These are phyloP conservation scores for Zygnema cylindricum DNA, from an alignment of 139 green algal species.

Conservation along the genomic window DNA sequence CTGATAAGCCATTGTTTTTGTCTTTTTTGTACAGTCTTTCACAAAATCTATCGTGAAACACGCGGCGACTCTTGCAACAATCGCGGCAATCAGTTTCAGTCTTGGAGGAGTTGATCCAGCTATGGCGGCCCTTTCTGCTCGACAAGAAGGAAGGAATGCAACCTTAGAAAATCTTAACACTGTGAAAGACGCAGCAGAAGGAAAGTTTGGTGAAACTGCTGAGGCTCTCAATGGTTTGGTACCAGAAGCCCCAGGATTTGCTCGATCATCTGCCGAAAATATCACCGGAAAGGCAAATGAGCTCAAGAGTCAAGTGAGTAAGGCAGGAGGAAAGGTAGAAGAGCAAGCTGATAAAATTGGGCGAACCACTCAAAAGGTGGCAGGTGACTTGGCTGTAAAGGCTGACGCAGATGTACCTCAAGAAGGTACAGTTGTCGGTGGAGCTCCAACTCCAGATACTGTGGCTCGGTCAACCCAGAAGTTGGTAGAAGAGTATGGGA, in stretches of 20 bases:
- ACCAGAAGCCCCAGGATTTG: neutral
- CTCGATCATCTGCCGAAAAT: neutral
- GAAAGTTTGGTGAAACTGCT: neutral
- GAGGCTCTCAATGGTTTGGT: neutral
- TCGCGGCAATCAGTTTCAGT: neutral
- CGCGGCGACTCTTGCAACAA: neutral
- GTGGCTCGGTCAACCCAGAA: neutral
- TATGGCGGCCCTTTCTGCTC: neutral
- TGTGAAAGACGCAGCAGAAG: neutral
- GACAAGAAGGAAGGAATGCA: neutral
- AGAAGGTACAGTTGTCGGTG: neutral
- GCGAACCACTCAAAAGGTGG: neutral
- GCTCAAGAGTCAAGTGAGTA: neutral
- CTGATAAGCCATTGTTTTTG: too few species aligned
- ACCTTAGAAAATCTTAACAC: neutral
- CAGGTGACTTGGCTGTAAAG: neutral
- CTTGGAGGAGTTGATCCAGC: neutral
- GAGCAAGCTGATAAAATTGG: neutral
- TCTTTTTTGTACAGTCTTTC: neutral
- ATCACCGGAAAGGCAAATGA: neutral
- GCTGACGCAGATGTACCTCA: neutral
- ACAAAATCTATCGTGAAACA: neutral
- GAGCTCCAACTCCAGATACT: neutral
- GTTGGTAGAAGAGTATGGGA: neutral
- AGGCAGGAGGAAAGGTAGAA: neutral